phyloP scores from a whole-genome alignment of 352 stramenopile genomes.

The Labyrinthula sp. region DNA sequence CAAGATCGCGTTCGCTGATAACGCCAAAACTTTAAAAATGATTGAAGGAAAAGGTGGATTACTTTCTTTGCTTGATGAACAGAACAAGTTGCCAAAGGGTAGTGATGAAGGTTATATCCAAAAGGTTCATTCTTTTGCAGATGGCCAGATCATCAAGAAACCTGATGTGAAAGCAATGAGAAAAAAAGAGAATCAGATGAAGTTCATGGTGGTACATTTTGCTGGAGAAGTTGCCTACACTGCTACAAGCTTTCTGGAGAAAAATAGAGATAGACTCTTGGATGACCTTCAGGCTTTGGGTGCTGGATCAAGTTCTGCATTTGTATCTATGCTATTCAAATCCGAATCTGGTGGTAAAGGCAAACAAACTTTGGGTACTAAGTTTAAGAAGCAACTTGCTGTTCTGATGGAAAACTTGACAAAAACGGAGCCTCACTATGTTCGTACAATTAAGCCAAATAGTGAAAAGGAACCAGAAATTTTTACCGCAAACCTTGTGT shows the following conservation, averaged over 20 bases:
- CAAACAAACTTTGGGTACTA: constrained; percentile 31
- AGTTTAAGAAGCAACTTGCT: constrained; percentile 44
- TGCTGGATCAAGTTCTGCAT: constrained; percentile 17
- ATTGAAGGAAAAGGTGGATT: constrained; percentile 78
- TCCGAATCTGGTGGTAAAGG: constrained; percentile 1
- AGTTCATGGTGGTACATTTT: constrained; percentile 92
- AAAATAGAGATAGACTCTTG: constrained; percentile 81
- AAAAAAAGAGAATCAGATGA: constrained; percentile 58
- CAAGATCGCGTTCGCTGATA: constrained; percentile 68
- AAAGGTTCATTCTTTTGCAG: constrained; percentile 60
- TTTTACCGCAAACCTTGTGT: constrained; percentile 33
- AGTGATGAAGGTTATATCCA: constrained; percentile 69
- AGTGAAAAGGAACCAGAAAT: constrained; percentile 51
- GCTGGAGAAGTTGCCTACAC: constrained; percentile 84
- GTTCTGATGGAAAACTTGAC: constrained; percentile 36
- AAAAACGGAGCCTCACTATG: constrained; percentile 45
- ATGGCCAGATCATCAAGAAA: no score
- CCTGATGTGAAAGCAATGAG: constrained; percentile 55
- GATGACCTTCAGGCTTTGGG: constrained; percentile 24
- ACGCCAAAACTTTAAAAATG: constrained; percentile 66
- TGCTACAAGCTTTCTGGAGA: constrained; percentile 81
- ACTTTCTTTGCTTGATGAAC: constrained; percentile 77
- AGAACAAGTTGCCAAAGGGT: constrained; percentile 67
- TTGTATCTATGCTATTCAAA: constrained; percentile 23
- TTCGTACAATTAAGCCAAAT: constrained; percentile 96